A percentile compares a stretch with the other conserved stretches of the same genome.
Conservation (phyloP, 345 rosid genomes). For the Geranium rotundifolium region DNA sequence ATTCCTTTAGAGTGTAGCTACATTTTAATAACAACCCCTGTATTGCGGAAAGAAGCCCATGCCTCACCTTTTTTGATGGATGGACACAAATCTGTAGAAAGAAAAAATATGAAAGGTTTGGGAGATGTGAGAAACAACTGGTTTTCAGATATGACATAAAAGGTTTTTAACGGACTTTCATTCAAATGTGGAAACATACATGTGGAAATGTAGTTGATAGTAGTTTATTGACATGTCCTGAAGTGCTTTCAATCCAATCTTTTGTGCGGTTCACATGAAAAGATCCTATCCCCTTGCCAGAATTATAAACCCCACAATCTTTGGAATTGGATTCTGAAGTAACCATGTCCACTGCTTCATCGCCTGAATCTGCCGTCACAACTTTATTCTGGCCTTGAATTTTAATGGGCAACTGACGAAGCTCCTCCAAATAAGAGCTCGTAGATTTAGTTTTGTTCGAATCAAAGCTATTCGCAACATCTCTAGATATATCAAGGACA, state of each 20-base stretch:
- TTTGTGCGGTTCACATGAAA: slow-evolving; percentile 63
- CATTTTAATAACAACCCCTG: slow-evolving; percentile 58
- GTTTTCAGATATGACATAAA: neutral
- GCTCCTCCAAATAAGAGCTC: slow-evolving; percentile 44
- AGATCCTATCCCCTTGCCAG: slow-evolving; percentile 31
- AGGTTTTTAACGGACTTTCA: neutral
- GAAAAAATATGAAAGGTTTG: slow-evolving; percentile 10
- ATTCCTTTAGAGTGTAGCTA: slow-evolving; percentile 43
- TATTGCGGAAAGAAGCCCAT: slow-evolving; percentile 59
- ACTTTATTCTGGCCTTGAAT: slow-evolving; percentile 23
- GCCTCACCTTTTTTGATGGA: slow-evolving; percentile 54
- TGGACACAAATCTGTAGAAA: slow-evolving; percentile 60
- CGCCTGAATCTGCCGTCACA: slow-evolving; percentile 21
- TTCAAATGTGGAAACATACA: slow-evolving; percentile 29
- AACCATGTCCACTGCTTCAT: slow-evolving; percentile 17
- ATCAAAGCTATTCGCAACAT: slow-evolving; percentile 17
- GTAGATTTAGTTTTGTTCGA: slow-evolving; percentile 29
- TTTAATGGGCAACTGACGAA: slow-evolving; percentile 47
- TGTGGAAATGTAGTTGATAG: slow-evolving; percentile 65
- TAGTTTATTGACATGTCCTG: slow-evolving; percentile 56
- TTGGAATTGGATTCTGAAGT: slow-evolving; percentile 15
- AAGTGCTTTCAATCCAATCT: slow-evolving; percentile 66
- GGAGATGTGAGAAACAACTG: neutral
- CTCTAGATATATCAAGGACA: slow-evolving; percentile 20
- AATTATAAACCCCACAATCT: slow-evolving; percentile 16